Evolutionary conservation across 2,329 filamentous ascomycete genomes (phyloP).

Genomic region (Cercospora sp.): DNA sequence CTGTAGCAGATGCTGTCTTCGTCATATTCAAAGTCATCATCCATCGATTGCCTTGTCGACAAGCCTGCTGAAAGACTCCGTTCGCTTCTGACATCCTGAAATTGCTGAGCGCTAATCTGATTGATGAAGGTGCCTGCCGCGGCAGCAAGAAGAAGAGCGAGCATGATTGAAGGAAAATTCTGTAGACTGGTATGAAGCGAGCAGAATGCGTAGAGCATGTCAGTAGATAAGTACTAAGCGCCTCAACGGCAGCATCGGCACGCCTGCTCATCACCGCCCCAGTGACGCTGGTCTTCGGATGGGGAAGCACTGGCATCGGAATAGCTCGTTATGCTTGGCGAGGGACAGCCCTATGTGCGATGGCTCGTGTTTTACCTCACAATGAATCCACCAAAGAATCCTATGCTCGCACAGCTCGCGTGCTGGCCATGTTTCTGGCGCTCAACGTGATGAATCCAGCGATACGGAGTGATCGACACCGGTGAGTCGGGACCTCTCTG

Average conservation of each 20-base stretch:
- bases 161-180: background rate
- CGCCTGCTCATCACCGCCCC: background rate
- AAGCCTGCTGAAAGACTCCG: background rate
- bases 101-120: background rate
- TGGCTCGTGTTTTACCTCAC: background rate
- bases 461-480: background rate
- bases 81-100: background rate
- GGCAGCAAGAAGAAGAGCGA: conserved; percentile 5
- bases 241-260: background rate
- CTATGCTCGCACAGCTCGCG: background rate
- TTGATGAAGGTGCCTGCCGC: conserved; percentile 4
- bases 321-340: conserved; percentile 4
- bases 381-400: background rate
- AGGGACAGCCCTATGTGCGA: background rate
- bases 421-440: background rate
- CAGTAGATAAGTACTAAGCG: background rate
- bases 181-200: background rate
- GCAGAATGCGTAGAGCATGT: background rate
- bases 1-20: conserved; percentile 29
- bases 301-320: conserved; percentile 7
- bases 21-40: conserved; percentile 16
- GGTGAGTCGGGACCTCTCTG: background rate
- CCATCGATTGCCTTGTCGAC: background rate
- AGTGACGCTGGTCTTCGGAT: background rate
- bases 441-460: background rate